Base-by-base conservation (phyloP, 78 protist genomes). In the Dictyostelium firmibasis region DNA sequence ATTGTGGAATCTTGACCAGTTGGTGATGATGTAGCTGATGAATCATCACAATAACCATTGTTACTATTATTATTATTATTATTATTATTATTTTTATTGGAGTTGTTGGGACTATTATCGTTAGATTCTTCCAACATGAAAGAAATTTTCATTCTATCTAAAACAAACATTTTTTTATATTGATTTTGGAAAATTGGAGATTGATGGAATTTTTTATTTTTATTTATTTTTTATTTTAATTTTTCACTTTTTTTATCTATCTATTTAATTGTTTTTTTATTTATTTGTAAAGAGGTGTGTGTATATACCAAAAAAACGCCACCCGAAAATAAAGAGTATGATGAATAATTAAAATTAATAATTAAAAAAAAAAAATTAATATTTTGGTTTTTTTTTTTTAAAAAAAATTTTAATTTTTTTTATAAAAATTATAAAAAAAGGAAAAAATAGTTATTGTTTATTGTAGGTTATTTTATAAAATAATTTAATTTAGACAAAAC, bases 61-160 rank as follows among this genome's bases (percentile, higher is more conserved):
- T n/a, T 29, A 69, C 0, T 10, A 69, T 11, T 27, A 69, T 69
- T 27, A 27, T 69, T 27, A 11, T n/a, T 35, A 33, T 74, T 35
- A 33, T 18, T 72, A 18, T n/a, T 14, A 16, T 31, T 25, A 18
- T 62, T 44, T 8, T 44, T 44, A 44, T 44, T 50, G 43, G 4
- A 38, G 43, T 38, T 38, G 43, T 38, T 38, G 43, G 2, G 43
- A 38, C 4, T 41, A 41, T n/a, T 16, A 23, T 77, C 23, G 14
- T n/a, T 18, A 11, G 47, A 69, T 3, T 27, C 84, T 18, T 50
- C 38, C 33, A 86, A 18, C 92, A 86, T 74, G 33, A 47, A 86
- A 35, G 38, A 83, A 86, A 86, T 86, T 60, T 60, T 86, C 92
- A 86, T 86, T 86, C 92, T 36, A 13, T 86, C 92, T 20, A 76